Conservation (phyloP, 495 filamentous ascomycete genomes). For the Rhypophila decipiens region DNA sequence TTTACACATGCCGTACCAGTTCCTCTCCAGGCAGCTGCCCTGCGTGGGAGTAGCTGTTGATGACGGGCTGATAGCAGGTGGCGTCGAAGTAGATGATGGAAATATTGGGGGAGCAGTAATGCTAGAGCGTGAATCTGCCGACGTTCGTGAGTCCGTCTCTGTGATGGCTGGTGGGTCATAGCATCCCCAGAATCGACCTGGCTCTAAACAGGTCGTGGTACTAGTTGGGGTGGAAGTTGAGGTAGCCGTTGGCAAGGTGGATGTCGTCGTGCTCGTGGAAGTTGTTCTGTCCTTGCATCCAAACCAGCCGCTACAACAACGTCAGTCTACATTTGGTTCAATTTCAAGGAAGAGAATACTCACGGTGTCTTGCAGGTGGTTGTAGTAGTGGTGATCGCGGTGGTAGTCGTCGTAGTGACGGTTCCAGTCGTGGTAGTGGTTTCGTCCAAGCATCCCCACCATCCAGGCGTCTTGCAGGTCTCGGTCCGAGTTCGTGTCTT, state of each 20-base stretch:
- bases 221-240: conserved; percentile 20
- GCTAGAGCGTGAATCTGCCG: conserved; percentile 20
- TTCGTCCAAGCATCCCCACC: conserved; percentile 69
- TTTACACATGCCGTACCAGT: conserved; percentile 39
- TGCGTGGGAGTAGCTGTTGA: conserved; percentile 16
- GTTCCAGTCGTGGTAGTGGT: conserved; percentile 44
- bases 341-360: conserved; percentile 20
- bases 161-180: conserved; percentile 33
- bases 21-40: conserved; percentile 27
- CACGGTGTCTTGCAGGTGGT: conserved; percentile 53
- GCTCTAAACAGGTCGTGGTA: conserved; percentile 43
- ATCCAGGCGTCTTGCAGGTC: conserved; percentile 85
- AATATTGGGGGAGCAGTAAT: conserved; percentile 35
- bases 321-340: conserved; percentile 53
- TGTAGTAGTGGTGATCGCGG: conserved; percentile 42
- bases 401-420: conserved; percentile 26
- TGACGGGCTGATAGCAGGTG: conserved; percentile 16
- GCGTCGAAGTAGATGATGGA: conserved; percentile 14
- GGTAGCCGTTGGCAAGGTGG: conserved; percentile 2
- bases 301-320: conserved; percentile 53
- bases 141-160: conserved; percentile 2
- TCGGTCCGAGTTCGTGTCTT: conserved; percentile 66
- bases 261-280: conserved; percentile 26
- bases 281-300: conserved; percentile 50
- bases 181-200: conserved; percentile 54